Base-by-base conservation (phyloP, 1,284 basidiomycete genomes). In the Grifola frondosa region DNA sequence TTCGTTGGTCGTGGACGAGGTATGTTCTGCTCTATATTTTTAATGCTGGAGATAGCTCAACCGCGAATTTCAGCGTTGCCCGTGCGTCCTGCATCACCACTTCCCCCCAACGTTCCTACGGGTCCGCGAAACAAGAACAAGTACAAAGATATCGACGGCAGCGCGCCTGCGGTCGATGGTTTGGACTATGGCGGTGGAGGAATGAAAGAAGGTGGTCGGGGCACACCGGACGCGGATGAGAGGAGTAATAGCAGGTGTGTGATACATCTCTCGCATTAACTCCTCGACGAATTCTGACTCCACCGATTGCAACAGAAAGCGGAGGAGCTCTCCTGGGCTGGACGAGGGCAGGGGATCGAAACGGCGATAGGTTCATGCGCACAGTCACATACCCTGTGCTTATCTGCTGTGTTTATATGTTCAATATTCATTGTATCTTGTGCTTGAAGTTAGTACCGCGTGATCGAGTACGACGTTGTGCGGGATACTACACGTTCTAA, bases 101-200 rank as follows among this genome's bases (percentile, higher is more conserved):
- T 90, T 1, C 88, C 88, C 4, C 86, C 88, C 13, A 81, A 81
- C 50, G 88, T 91, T 17, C 88, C 88, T 0, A 91, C 88, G 1
- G 89, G 89, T 2, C 88, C 88, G 9, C 74, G 88, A 32, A 91
- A 89, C 61, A 84, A 87, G 60, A 89, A 88, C 61, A 88, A 88
- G 61, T 91, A 91, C 69, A 91, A 90, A 66, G 88, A 91, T 62
- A 77, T 88, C 26, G 86, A 89, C 57, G 80, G 78, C 11, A 88
- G 86, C 57, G 84, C 83, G 2, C 81, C 84, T 45, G 84, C 85
- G 29, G 84, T 87, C 7, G 87, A 90, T 54, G 88, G 88, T n/a
- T 65, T 91, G 58, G 89, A 91, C 59, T 91, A 91, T 53, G 87
- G 87, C 6, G 86, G 84, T 6, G 77, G 70, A 46, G 59, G 66